Evolutionary conservation across 2,329 filamentous ascomycete species (phyloP).

Genomic region (Cercospora sp.): DNA sequence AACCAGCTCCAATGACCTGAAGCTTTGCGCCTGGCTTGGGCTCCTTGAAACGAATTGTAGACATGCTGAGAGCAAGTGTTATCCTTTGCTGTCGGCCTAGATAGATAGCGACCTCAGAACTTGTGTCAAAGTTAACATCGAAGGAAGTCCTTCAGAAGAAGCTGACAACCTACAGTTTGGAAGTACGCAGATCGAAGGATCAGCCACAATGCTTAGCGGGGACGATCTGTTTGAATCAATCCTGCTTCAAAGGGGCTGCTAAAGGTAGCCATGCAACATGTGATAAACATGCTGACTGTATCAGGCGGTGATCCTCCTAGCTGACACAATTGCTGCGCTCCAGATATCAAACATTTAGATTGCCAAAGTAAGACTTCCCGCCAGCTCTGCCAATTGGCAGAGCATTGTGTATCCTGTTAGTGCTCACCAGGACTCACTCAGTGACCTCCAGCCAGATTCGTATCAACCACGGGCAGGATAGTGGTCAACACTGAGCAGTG

Average conservation of each 20-base stretch:
- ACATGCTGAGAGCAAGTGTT: background rate
- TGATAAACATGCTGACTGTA: background rate
- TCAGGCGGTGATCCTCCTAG: background rate
- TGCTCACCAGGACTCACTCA: background rate
- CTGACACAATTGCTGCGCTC: background rate
- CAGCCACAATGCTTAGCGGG: background rate
- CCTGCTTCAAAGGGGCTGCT: background rate
- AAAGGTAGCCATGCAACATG: background rate
- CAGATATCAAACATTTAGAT: background rate
- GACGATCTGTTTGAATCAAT: background rate
- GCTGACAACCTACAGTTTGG: background rate
- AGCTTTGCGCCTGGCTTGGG: constrained; percentile 9
- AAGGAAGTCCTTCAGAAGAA: background rate
- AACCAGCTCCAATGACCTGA: constrained; percentile 11
- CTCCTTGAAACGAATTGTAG: background rate
- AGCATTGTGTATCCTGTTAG: background rate
- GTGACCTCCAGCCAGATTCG: background rate
- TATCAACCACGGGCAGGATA: background rate
- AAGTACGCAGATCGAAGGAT: background rate
- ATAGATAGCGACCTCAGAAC: background rate
- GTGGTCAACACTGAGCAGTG: background rate
- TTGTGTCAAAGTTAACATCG: background rate
- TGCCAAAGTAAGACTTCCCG: background rate
- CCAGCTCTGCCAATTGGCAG: background rate
- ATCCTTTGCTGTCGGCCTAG: background rate